Base-by-base conservation (phyloP, 2,329 filamentous ascomycete species). In the Arthrobotrys pseudoclavata region DNA sequence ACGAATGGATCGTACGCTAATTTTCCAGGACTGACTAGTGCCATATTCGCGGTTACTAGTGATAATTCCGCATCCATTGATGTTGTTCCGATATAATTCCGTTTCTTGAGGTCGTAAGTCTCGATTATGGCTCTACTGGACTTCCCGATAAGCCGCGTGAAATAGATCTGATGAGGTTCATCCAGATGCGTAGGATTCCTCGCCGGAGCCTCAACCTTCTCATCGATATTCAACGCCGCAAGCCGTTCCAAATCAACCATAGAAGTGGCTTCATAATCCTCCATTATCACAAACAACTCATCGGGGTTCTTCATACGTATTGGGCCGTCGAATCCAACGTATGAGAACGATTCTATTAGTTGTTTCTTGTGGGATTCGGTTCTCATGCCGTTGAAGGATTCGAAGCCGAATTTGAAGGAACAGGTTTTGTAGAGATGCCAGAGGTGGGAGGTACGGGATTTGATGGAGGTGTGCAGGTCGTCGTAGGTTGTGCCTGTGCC, bases 61-160 rank as follows among this genome's bases (percentile, higher is more conserved):
- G 94, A 92, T 50, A 99, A 87, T 83, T 98, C 96, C 0, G 95
- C 92, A 83, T 99, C 96, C 96, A 99, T 98, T 53, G 92, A 96
- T 0, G 96, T 99, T 0, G 95, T 98, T 80, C 92, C 93, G 81
- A 99, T 98, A 83, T 99, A 99, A 45, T 88, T 88, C 29, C 96
- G 87, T 84, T 97, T 97, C 86, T 99, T 99, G 22, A 99, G 87
- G 83, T 97, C 94, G 82, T 94, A 96, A 24, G 88, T 91, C 40
- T 88, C 86, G 34, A 92, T 87, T 4, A 91, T 86, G 66, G 92
- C 89, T 52, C 95, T 88, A 2, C 88, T 88, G 1, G 92, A 91
- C 12, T 85, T 85, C 1, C 87, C 90, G 24, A 98, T 83, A 70
- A 89, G 88, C 7, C 94, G 89, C 10, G 92, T 93, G 26, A 98